Evolutionary conservation across 2,329 filamentous ascomycete genomes (phyloP), one percentile per base, ranked within the genome.

Genomic region (Aspergillus udagawae): DNA sequence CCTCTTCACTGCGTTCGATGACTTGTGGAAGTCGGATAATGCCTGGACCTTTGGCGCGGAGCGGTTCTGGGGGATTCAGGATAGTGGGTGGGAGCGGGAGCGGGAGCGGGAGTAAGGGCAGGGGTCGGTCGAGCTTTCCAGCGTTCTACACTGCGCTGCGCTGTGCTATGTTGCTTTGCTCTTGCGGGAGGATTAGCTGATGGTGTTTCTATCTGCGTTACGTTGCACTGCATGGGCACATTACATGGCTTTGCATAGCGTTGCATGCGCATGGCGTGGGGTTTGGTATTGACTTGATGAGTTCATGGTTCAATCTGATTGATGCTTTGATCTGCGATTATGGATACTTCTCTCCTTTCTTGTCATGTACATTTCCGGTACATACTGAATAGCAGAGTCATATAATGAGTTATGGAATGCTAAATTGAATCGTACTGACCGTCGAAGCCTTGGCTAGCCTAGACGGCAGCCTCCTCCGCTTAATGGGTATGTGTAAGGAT

Each of bases 1-100:
- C 62, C 77, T 95, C 23, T 93, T 94, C 75, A 89, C 87, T 28
- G 87, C 89, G 3, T 93, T 87, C 77, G 88, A 96, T 73, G 88
- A 91, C 60, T 67, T 80, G 52, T 96, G 91, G 91, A 96, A 95
- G 80, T 71, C 77, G 44, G 82, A 89, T 63, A 81, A 77, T 53
- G 71, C 78, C 2, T 79, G 73, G 23, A 88, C 88, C 1, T 90
- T 87, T 72, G 82, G 84, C 57, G 84, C 89, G 2, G 91, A 96
- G 77, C 83, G 86, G 71, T 91, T 81, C 74, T 94, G 90, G 89
- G 91, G 90, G 32, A 84, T 89, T 52, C 35, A 65, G 32, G 12
- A 17, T 35, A 35, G 4, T 48, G 35, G 53, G 7, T 50, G 14
- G 6, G 59, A 52, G 45, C 29, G 35, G 8, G 10, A 29, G 28